A percentile compares a stretch with the other conserved stretches of the same genome.
Conservation (phyloP, 495 filamentous ascomycete genomes). For the Cercophora newfieldiana region DNA sequence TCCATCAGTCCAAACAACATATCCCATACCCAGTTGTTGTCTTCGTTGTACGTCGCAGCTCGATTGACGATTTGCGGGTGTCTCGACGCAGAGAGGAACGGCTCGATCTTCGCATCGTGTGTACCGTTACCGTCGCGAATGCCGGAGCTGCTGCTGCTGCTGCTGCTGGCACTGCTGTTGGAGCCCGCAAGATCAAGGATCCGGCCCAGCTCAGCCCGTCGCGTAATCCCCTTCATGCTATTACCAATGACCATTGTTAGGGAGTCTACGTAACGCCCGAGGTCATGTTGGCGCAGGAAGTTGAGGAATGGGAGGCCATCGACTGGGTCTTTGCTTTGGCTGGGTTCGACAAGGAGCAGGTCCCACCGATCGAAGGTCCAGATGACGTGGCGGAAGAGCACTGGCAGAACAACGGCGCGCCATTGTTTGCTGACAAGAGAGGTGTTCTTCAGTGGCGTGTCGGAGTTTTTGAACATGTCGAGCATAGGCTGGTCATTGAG, state of each 20-base stretch:
- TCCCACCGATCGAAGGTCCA: slow-evolving; percentile 32
- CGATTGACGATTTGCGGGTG: slow-evolving; percentile 7
- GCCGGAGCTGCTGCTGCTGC: background rate
- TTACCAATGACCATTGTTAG: slow-evolving; percentile 35
- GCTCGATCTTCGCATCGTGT: background rate
- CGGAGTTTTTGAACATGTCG: slow-evolving; percentile 26
- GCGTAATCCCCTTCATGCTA: background rate
- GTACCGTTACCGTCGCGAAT: background rate
- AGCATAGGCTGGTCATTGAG: slow-evolving; percentile 42
- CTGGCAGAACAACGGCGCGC: slow-evolving; percentile 37
- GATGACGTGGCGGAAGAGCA: slow-evolving; percentile 45
- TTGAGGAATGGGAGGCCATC: slow-evolving; percentile 31
- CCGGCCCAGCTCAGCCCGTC: background rate
- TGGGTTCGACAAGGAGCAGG: slow-evolving; percentile 20
- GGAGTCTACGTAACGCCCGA: slow-evolving; percentile 34
- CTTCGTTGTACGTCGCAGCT: slow-evolving; percentile 13
- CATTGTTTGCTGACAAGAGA: slow-evolving; percentile 45
- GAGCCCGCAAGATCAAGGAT: background rate
- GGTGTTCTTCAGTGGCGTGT: slow-evolving; percentile 39
- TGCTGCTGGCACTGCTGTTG: background rate
- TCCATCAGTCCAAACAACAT: slow-evolving; percentile 43
- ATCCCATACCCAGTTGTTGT: slow-evolving; percentile 46
- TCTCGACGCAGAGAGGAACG: background rate
- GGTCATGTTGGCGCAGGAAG: slow-evolving; percentile 33
- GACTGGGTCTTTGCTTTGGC: slow-evolving; percentile 12